Evolutionary conservation across 164 flowering plant genomes (phyloP).

Genomic region (Warburgia ugandensis): DNA sequence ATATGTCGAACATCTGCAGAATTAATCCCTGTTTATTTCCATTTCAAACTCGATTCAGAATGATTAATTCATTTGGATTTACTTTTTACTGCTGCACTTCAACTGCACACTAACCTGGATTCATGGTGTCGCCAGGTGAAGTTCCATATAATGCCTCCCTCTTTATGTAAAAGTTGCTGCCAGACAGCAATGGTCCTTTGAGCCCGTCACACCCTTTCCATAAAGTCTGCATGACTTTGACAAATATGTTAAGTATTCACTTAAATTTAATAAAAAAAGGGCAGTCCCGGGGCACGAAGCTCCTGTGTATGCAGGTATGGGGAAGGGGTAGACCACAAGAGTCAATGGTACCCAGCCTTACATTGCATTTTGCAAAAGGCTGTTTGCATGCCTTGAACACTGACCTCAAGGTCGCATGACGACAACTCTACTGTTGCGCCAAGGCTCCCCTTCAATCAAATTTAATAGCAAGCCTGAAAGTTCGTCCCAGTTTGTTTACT

Average conservation of each 20-base stretch:
- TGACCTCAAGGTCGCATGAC: background rate
- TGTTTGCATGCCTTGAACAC: background rate
- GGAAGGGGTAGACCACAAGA: too few relatives aligned
- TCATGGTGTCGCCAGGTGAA: background rate
- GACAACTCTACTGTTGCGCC: background rate
- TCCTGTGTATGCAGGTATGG: too few relatives aligned
- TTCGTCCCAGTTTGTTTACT: background rate
- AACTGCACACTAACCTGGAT: background rate
- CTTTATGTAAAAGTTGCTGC: slow-evolving; percentile 28
- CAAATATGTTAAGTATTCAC: background rate
- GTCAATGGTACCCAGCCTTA: background rate
- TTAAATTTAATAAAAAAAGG: background rate
- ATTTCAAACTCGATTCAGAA: background rate
- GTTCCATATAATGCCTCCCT: slow-evolving; percentile 21
- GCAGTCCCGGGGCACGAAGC: too few relatives aligned
- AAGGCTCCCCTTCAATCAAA: too few relatives aligned
- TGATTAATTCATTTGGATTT: background rate
- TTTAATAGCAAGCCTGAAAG: background rate
- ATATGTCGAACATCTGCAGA: background rate
- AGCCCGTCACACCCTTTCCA: slow-evolving; percentile 28
- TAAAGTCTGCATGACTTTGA: slow-evolving; percentile 10
- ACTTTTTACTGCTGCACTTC: background rate
- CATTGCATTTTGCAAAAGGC: background rate
- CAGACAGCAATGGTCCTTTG: slow-evolving; percentile 19
- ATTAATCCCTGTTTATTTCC: background rate